Percentiles rank a stretch among this genome's conserved stretches.
Conservation (phyloP, 352 stramenopile genomes). For the Phytophthora megakarya region DNA sequence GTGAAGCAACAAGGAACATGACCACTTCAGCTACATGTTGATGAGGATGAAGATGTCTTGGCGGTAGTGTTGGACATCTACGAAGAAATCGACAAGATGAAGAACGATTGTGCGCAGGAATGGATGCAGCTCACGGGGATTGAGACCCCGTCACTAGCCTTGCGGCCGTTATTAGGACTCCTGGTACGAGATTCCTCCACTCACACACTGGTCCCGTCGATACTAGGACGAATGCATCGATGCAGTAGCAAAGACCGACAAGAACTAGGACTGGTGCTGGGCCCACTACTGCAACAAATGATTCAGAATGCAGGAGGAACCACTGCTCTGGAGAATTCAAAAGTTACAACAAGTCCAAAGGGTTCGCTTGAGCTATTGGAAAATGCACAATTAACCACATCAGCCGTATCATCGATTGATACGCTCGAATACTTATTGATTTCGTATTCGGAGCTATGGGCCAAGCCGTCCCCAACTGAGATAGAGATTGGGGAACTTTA, state of each 20-base stretch:
- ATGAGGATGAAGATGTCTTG: constrained; percentile 19
- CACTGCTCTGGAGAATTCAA: background rate
- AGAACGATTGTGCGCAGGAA: constrained; percentile 24
- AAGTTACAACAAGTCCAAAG: background rate
- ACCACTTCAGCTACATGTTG: constrained; percentile 27
- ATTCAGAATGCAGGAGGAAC: constrained; percentile 5
- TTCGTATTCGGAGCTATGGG: constrained; percentile 35
- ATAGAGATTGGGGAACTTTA: constrained; percentile 21
- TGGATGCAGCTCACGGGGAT: constrained; percentile 10
- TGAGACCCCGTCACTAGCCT: constrained; percentile 16
- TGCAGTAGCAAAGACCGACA: constrained; percentile 41
- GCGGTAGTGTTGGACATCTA: constrained; percentile 38
- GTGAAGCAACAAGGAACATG: constrained; percentile 22
- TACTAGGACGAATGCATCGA: constrained; percentile 39
- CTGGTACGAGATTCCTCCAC: constrained; percentile 35
- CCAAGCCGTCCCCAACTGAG: constrained; percentile 31
- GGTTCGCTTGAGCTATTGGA: background rate
- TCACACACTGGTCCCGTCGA: constrained; percentile 37
- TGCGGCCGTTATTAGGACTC: constrained; percentile 43
- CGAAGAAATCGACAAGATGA: constrained; percentile 35
- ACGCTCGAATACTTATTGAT: constrained; percentile 33
- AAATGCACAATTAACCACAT: background rate
- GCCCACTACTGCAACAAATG: constrained; percentile 17
- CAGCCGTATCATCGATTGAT: constrained; percentile 12
- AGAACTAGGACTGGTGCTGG: constrained; percentile 35